Percentiles rank a stretch among this genome's conserved stretches.
Evolutionary conservation across 345 rosid genomes (phyloP).

Genomic region (Eucalyptus erythrocorys): DNA sequence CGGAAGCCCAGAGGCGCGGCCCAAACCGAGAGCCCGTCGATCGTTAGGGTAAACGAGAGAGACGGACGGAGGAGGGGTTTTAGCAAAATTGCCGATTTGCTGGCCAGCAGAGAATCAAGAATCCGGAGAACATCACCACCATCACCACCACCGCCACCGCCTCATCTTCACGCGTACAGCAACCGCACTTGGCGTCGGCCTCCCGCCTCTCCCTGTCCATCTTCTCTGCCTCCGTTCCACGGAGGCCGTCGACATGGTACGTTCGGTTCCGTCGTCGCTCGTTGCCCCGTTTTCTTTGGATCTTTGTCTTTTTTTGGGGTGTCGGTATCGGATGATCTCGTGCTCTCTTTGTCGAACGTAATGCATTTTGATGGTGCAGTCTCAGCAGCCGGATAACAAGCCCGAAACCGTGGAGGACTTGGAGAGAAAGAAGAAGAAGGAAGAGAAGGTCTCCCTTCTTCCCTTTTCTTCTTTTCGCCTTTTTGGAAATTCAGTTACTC

Average conservation of each 20-base stretch:
- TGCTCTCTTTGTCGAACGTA: background rate
- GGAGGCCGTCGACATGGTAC: background rate
- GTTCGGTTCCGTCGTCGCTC: background rate
- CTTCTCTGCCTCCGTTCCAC: background rate
- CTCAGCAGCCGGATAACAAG: constrained; percentile 37
- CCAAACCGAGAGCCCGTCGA: background rate
- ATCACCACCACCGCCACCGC: background rate
- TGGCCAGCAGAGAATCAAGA: background rate
- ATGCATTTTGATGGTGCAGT: constrained; percentile 9
- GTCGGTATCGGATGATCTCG: background rate
- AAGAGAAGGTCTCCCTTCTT: constrained; percentile 51
- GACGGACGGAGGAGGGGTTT: background rate
- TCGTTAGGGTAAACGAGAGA: background rate
- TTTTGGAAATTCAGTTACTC: background rate
- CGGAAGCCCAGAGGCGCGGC: background rate
- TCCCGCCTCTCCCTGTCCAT: background rate
- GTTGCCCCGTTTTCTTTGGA: background rate
- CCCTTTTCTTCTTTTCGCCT: background rate
- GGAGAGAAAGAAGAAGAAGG: constrained; percentile 87
- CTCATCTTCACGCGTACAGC: background rate
- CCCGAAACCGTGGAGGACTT: constrained; percentile 53
- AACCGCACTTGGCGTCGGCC: background rate
- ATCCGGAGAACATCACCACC: background rate
- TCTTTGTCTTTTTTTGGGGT: background rate
- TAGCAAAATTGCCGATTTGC: background rate